Evolutionary conservation across 176 grass and related monocot genomes (phyloP), one percentile per base, ranked within the genome.

Genomic region (Otatea glauca): DNA sequence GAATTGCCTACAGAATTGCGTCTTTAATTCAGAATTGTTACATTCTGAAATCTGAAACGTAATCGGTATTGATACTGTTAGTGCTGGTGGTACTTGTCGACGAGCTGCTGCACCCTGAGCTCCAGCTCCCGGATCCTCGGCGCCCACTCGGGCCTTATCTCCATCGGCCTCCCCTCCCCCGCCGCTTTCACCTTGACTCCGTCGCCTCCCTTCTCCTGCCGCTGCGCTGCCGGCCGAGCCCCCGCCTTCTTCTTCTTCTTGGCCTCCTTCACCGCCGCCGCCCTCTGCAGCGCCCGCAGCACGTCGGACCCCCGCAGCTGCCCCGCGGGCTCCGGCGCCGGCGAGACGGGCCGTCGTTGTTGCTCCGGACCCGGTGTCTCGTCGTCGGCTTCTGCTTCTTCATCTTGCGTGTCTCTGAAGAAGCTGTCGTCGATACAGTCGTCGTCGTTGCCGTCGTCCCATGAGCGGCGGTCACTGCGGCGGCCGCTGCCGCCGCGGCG

Each of bases 241-340:
- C 80, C 79, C 1, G 29, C 54, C 27, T 38, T 81, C 2, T 60
- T 78, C 76, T 20, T 56, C 83, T 51, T 83, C 86, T 48, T 82
- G 38, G 89, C 89, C 71, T 87, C 84, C 80, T 88, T 90, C 72
- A 80, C 76, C 1, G 89, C 83, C 2, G 74, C 72, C 29, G 84
- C 89, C 32, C 75, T 84, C 79, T 86, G 79, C 74, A 94, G 56
- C 23, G 88, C 92, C 14, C 59, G 79, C 75, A 91, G 92, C 8
- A 94, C 88, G 69, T 86, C 88, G 0, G 86, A 86, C 9, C 88
- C 88, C 14, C 83, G 70, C 25, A 91, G 88, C 73, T 81, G 78
- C 42, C 77, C 34, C 34, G 27, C 18, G 16, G 85, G 2, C 68
- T 4, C 68, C 61, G 81, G 15, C 17, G 69, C 61, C 18, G 69